Conservation (phyloP, 2,329 filamentous ascomycete species). For the Gliomastix tumulicola region DNA sequence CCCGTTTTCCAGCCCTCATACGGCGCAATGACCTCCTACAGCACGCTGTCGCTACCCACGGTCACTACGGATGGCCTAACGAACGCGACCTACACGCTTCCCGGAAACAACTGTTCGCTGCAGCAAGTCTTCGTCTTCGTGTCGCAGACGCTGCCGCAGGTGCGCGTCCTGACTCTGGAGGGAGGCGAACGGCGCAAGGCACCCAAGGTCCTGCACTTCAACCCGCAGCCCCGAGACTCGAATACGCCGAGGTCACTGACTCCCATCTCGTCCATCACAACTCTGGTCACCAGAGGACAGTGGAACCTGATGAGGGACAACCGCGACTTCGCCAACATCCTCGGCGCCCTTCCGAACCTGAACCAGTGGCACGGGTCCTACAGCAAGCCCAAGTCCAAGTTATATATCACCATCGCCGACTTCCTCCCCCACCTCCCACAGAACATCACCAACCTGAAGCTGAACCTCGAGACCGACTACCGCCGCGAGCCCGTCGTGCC, state of each 20-base stretch:
- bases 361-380: constrained; percentile 55
- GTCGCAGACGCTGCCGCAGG: constrained; percentile 48
- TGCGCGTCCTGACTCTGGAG: constrained; percentile 63
- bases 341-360: constrained; percentile 58
- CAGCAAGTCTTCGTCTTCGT: constrained; percentile 64
- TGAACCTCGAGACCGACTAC: constrained; percentile 68
- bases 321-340: constrained; percentile 55
- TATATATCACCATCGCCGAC: constrained; percentile 61
- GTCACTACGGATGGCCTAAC: constrained; percentile 49
- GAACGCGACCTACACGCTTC: constrained; percentile 51
- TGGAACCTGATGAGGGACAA: constrained; percentile 67
- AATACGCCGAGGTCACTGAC: background rate
- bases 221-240: constrained; percentile 11
- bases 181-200: constrained; percentile 73
- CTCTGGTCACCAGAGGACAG: constrained; percentile 65
- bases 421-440: constrained; percentile 50
- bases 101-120: constrained; percentile 60
- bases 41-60: constrained; percentile 38
- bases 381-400: constrained; percentile 68
- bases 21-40: constrained; percentile 13
- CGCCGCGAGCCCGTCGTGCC: constrained; percentile 56
- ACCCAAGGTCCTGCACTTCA: constrained; percentile 48
- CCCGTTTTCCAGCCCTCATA: constrained; percentile 61
- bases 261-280: constrained; percentile 37
- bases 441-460: constrained; percentile 54